phyloP scores from a whole-genome alignment of 108 stramenopile genomes.

The Bacterosira constricta region DNA sequence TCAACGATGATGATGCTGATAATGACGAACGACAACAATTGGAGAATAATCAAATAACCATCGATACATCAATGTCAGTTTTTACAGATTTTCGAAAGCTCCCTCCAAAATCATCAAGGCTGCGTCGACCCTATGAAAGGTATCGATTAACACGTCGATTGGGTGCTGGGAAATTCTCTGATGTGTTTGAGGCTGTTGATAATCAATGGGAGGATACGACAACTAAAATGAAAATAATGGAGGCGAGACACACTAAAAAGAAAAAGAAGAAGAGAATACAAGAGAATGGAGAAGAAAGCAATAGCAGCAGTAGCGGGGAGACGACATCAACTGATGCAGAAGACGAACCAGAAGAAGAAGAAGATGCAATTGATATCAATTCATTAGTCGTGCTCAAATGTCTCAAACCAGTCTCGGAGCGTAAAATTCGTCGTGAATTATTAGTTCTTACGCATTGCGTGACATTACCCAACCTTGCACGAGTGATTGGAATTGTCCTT shows the following conservation, averaged over 20 bases:
- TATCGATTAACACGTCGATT: constrained; percentile 64
- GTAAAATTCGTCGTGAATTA: constrained; percentile 84
- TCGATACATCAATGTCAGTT: not conserved
- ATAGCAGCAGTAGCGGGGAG: not conserved
- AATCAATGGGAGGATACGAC: not conserved
- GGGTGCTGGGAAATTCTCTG: constrained; percentile 87
- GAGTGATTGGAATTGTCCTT: constrained; percentile 57
- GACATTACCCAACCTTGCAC: constrained; percentile 71
- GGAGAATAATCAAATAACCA: not conserved
- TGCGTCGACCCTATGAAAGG: constrained; percentile 22
- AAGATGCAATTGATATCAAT: not conserved
- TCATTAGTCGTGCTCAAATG: constrained; percentile 73
- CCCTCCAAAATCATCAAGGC: constrained; percentile 9
- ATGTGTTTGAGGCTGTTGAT: constrained; percentile 88
- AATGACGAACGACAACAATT: not conserved
- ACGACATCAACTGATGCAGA: not conserved
- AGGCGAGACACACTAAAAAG: not conserved
- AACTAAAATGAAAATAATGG: constrained; percentile 1
- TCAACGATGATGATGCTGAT: not conserved
- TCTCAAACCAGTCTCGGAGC: constrained; percentile 83
- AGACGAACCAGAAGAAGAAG: not conserved
- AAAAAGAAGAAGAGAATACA: not conserved
- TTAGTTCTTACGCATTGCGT: constrained; percentile 70
- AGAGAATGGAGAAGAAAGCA: constrained; percentile 6
- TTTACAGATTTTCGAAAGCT: constrained; percentile 31